Base-by-base conservation (phyloP, 2,329 filamentous ascomycete genomes). In the Cladosporium sp. region DNA sequence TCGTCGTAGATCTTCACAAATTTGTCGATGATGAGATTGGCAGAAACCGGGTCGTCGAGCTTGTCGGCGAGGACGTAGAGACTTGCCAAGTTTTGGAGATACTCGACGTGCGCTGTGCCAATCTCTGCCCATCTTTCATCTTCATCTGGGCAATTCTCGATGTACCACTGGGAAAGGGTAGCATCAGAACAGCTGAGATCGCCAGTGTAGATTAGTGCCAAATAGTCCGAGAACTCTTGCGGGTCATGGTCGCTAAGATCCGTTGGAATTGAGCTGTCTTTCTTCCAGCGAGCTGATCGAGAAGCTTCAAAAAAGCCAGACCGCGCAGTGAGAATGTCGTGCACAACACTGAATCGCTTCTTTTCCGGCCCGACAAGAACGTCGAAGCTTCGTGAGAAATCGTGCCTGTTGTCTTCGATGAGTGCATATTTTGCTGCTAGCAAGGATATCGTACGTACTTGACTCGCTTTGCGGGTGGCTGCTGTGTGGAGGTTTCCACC, bases 1-100 rank as follows among this genome's bases (percentile, higher is more conserved):
- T 30, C n/a, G 15, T 12, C 28, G 30, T 20, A 28, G 8, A 19
- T 14, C 7, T 15, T 15, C n/a, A 50, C 4, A 15, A 30, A 12
- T 14, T 50, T 15, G 36, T 59, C 38, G 15, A 60, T 57, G 6
- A 45, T 15, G 14, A 47, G 11, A 37, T 62, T 55, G n/a, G 30
- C 45, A 1, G 40, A 34, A 1, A 12, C n/a, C 17, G 38, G 15
- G 25, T 61, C 51, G 14, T 42, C 3, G 4, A 61, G 52, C 30
- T 61, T 50, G 38, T 63, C 51, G 37, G 51, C 59, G 9, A 61
- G 30, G n/a, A 59, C 36, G 43, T 59, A 59, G 14, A 58, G 5
- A 4, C 58, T 42, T 36, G 60, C 9, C 25, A 42, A 28, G 3
- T 19, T 17, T 7, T 49, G n/a, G 14, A 49, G 20, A 25, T 22